Conservation (phyloP, 768 basidiomycete genomes). For the Chalciporus pseudorubinellus region DNA sequence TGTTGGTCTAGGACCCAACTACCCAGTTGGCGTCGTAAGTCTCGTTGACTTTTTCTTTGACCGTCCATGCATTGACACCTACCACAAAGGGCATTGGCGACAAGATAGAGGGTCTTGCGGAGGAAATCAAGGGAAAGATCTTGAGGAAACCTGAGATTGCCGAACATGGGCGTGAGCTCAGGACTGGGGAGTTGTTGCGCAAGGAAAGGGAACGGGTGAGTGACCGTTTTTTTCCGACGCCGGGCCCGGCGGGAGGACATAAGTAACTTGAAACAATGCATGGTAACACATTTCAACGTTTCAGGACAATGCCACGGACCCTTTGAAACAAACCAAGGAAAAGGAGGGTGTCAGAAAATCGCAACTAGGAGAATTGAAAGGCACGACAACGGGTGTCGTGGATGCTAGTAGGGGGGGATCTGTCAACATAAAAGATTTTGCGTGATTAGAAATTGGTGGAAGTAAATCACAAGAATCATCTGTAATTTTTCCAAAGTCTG, state of each 20-base stretch:
- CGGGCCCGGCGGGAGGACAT: too few relatives aligned
- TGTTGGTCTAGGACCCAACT: slow-evolving; percentile 40
- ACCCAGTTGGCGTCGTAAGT: slow-evolving; percentile 31
- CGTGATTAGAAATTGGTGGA: too few relatives aligned
- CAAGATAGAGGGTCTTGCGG: slow-evolving; percentile 36
- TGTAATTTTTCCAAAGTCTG: not conserved
- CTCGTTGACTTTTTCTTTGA: not conserved
- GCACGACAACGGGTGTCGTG: too few relatives aligned
- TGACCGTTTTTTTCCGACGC: not conserved
- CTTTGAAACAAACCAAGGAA: not conserved
- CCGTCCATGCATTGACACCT: too few relatives aligned
- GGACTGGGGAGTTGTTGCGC: slow-evolving; percentile 40
- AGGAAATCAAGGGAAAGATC: slow-evolving; percentile 41
- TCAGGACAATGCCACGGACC: slow-evolving; percentile 2
- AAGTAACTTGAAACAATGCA: not conserved
- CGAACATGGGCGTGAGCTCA: slow-evolving; percentile 37
- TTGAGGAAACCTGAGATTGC: slow-evolving; percentile 35
- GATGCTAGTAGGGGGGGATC: too few relatives aligned
- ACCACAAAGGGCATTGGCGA: slow-evolving; percentile 31
- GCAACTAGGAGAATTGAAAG: too few relatives aligned
- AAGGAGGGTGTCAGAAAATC: too few relatives aligned
- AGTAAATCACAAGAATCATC: not conserved
- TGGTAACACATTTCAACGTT: not conserved
- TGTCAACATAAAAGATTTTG: too few relatives aligned
- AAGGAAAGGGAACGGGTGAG: slow-evolving; percentile 33